Evolutionary conservation across 495 filamentous ascomycete genomes (phyloP).

Genomic region (Penicillium parvum): DNA sequence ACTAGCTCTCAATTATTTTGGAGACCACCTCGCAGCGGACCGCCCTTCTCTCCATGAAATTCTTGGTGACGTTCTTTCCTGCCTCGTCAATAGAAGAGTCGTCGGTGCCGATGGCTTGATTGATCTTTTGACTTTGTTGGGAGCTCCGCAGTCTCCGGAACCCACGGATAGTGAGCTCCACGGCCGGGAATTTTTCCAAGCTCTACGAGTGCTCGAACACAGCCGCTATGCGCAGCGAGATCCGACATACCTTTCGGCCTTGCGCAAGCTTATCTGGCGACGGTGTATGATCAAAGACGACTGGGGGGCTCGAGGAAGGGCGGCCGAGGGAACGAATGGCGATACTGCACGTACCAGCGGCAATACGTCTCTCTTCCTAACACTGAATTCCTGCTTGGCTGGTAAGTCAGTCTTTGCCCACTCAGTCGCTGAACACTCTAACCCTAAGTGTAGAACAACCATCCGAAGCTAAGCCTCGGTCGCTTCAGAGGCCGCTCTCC

Average conservation of each 20-base stretch:
- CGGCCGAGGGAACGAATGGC: slow-evolving; percentile 25
- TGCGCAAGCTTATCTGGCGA: slow-evolving; percentile 76
- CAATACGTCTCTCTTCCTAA: slow-evolving; percentile 31
- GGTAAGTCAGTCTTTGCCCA: slow-evolving; percentile 21
- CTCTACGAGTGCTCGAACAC: slow-evolving; percentile 61
- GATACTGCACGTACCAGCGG: slow-evolving; percentile 20
- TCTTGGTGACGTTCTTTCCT: slow-evolving; percentile 60
- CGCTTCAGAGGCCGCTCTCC: slow-evolving; percentile 38
- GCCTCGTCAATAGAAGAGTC: slow-evolving; percentile 61
- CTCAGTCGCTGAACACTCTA: not conserved
- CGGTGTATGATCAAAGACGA: slow-evolving; percentile 74
- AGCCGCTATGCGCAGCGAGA: slow-evolving; percentile 46
- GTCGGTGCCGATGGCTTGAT: slow-evolving; percentile 65
- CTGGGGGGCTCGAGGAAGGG: slow-evolving; percentile 54
- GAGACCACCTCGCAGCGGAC: slow-evolving; percentile 48
- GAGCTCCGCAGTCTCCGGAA: slow-evolving; percentile 26
- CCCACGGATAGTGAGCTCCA: slow-evolving; percentile 35
- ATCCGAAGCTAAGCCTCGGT: slow-evolving; percentile 11
- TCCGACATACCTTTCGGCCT: slow-evolving; percentile 47
- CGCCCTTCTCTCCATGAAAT: slow-evolving; percentile 60
- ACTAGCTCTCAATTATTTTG: slow-evolving; percentile 66
- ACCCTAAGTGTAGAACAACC: slow-evolving; percentile 8
- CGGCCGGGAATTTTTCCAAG: slow-evolving; percentile 62
- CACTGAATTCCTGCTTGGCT: slow-evolving; percentile 28
- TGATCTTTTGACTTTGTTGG: slow-evolving; percentile 76